Percentiles rank a stretch among this genome's conserved stretches.
Conservation (phyloP, 1,284 basidiomycete species). For the Cutaneotrichosporon sp. region DNA sequence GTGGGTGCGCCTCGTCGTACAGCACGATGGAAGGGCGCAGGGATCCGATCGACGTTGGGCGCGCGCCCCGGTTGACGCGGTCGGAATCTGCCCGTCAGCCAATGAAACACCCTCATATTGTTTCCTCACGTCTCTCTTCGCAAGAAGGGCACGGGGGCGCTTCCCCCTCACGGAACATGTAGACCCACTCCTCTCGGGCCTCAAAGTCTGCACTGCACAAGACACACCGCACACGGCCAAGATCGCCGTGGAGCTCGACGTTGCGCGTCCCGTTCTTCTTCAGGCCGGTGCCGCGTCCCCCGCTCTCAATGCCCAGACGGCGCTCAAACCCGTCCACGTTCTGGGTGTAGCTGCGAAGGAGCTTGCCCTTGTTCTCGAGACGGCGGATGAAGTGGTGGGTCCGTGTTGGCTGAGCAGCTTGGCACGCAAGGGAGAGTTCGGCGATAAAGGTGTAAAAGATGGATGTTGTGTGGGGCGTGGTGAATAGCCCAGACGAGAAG, state of each 20-base stretch:
- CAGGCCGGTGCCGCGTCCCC: conserved; percentile 51
- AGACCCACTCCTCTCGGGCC: conserved; percentile 59
- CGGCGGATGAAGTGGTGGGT: conserved; percentile 85
- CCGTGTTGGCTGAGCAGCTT: conserved; percentile 69
- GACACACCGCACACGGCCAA: conserved; percentile 77
- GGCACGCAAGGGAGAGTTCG: conserved; percentile 75
- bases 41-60: conserved; percentile 67
- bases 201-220: conserved; percentile 71
- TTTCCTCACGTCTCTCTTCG: conserved; percentile 60
- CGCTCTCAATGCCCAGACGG: conserved; percentile 67
- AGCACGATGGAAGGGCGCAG: conserved; percentile 83
- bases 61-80: conserved; percentile 60
- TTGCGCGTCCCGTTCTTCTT: conserved; percentile 67
- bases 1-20: conserved; percentile 82
- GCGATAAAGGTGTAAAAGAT: conserved; percentile 94
- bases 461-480: conserved; percentile 70
- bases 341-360: conserved; percentile 87
- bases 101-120: too few species aligned
- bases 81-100: conserved; percentile 4
- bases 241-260: conserved; percentile 86
- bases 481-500: conserved; percentile 81
- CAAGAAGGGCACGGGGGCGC: conserved; percentile 82
- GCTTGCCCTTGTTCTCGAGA: conserved; percentile 73
- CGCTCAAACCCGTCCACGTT: conserved; percentile 92
- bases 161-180: conserved; percentile 60